Evolutionary conservation across 371 early-diverging fungal genomes (phyloP), one percentile per base, ranked within the genome.

Genomic region (Mucor sp.): DNA sequence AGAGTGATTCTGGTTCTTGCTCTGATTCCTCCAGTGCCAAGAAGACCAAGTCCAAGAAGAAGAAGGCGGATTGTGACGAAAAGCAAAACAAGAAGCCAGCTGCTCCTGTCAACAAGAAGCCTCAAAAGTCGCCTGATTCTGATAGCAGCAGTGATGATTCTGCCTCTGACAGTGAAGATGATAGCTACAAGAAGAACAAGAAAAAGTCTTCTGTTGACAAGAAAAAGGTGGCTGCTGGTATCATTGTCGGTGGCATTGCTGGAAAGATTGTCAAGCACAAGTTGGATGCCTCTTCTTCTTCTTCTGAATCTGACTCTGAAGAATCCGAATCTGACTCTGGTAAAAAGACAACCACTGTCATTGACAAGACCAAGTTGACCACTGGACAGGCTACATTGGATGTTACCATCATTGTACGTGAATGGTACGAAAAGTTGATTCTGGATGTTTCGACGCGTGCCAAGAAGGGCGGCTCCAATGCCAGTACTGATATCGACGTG

Each of bases 401-500:
- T 57, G 70, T 74, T 41, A 73, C 75, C 41, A 27, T 66, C 3
- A 75, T 75, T 56, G 62, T 80, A 27, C 59, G 63, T 17, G 60
- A 72, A n/a, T 80, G 80, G 80, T 75, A 65, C 47, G 64, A 68
- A 21, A 48, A 72, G 33, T 57, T 80, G 3, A 70, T 74, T 14
- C 44, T 68, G 8, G 77, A 76, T 58, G 68, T 80, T 6, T 72
- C 77, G 30, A 55, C 60, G 35, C 65, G 80, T 15, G 70, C 74
- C 27, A 75, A 72, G 63, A 58, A 73, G 48, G 75, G 80, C 44
- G 77, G 80, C 9, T 69, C 71, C 6, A 65, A 58, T 19, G 68
- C 70, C 28, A 47, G 39, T 15, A 48, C 65, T 17, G 80, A 80
- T 23, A 76, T 79, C 60, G 76, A 79, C 33, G 39, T 62, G 6